Conservation (phyloP, 352 stramenopile genomes). For the Hyaloperonospora arabidopsidis region DNA sequence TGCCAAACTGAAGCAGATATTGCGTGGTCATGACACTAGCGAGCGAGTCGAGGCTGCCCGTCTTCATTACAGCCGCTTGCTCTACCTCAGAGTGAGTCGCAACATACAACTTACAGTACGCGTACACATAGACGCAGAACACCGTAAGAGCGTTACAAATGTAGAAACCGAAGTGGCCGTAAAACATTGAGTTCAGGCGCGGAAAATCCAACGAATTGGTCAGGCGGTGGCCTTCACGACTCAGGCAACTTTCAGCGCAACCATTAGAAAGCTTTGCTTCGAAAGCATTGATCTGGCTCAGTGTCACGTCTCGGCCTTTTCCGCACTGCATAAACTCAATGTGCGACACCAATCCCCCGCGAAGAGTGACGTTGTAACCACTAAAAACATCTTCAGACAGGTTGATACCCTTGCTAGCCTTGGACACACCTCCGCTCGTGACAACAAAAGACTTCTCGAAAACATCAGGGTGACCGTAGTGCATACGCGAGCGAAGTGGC, state of each 20-base stretch:
- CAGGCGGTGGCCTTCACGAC: conserved; percentile 76
- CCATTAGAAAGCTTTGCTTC: conserved; percentile 85
- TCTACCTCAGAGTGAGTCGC: conserved; percentile 61
- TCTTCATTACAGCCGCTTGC: conserved; percentile 47
- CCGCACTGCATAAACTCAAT: conserved; percentile 87
- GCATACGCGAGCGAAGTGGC: conserved; percentile 71
- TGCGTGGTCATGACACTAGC: conserved; percentile 80
- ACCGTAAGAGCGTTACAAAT: conserved; percentile 85
- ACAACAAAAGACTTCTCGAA: conserved; percentile 86
- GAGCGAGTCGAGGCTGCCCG: conserved; percentile 52
- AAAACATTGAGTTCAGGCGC: conserved; percentile 86
- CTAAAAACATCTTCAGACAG: conserved; percentile 87
- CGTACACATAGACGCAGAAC: conserved; percentile 80
- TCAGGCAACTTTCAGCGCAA: conserved; percentile 70
- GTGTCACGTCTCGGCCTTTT: conserved; percentile 80
- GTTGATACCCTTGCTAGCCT: conserved; percentile 85
- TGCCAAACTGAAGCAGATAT: conserved; percentile 82
- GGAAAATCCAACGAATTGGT: conserved; percentile 75
- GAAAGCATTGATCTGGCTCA: conserved; percentile 86
- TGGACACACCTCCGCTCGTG: conserved; percentile 74
- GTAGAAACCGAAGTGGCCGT: conserved; percentile 85
- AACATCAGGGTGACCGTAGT: conserved; percentile 84
- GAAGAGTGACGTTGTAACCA: conserved; percentile 78
- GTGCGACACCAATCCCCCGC: conserved; percentile 72
- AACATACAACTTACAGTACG: conserved; percentile 80